Evolutionary conservation across 106 monocot genomes (phyloP).

Genomic region (Dactylorhiza incarnata): DNA sequence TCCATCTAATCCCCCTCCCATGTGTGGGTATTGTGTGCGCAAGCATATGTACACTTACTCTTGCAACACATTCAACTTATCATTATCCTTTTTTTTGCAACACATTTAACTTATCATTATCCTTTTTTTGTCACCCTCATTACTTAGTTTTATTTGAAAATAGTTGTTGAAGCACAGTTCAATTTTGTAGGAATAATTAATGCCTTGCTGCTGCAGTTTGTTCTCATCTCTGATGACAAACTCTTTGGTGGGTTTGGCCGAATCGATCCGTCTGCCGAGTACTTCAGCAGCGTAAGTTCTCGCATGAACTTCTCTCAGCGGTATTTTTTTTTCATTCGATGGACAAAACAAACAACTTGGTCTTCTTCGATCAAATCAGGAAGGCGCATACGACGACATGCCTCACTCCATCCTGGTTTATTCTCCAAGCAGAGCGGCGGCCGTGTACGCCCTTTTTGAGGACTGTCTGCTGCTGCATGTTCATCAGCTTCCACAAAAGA

Average conservation of each 20-base stretch:
- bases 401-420: conserved; percentile 70
- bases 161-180: background rate
- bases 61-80: too few species aligned
- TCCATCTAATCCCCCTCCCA: background rate
- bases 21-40: background rate
- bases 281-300: conserved; percentile 63
- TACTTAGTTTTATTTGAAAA: too few species aligned
- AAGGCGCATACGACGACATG: conserved; percentile 53
- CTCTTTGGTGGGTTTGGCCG: conserved; percentile 81
- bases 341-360: background rate
- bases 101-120: too few species aligned
- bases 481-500: too few species aligned
- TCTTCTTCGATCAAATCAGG: conserved; percentile 34
- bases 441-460: conserved; percentile 69
- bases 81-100: too few species aligned
- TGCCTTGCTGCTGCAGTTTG: conserved; percentile 34
- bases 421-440: conserved; percentile 75
- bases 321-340: background rate
- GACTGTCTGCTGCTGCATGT: conserved; percentile 20
- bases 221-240: conserved; percentile 75
- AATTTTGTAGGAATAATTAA: background rate
- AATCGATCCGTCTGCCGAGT: conserved; percentile 67
- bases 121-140: too few species aligned
- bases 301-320: background rate
- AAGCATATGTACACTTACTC: background rate